phyloP scores from a whole-genome alignment of 2,329 filamentous ascomycete genomes.

The Tolypocladium tundrense region DNA sequence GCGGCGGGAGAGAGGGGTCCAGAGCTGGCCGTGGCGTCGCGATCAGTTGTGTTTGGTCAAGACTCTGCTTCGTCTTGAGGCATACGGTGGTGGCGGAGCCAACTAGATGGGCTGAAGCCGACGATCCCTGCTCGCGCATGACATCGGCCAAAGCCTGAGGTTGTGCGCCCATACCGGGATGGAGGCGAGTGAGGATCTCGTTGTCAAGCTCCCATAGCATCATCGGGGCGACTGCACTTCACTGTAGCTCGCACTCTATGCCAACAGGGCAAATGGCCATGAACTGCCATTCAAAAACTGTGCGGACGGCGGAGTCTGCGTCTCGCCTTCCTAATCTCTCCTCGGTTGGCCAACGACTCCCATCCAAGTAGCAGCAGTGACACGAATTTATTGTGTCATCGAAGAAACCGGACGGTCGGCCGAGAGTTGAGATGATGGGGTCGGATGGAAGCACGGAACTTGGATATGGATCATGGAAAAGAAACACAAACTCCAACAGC shows the following conservation, averaged over 20 bases:
- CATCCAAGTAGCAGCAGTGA: no score
- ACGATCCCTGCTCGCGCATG: not conserved
- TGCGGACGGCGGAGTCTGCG: not conserved
- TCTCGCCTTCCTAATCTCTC: not conserved
- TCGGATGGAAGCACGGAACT: not conserved
- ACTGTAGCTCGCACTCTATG: no score
- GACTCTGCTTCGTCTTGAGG: not conserved
- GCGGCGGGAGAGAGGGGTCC: no score
- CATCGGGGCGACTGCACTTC: no score
- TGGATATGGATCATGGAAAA: not conserved
- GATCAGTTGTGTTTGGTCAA: not conserved
- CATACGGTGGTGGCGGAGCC: not conserved
- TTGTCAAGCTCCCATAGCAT: no score
- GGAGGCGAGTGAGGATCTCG: no score
- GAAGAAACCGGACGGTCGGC: not conserved
- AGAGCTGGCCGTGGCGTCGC: no score
- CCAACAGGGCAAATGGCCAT: not conserved
- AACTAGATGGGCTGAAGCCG: not conserved
- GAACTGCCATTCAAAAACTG: not conserved
- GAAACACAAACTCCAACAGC: not conserved
- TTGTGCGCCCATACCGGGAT: no score
- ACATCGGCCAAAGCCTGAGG: not conserved
- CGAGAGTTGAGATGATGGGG: not conserved
- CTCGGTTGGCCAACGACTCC: not conserved
- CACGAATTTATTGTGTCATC: not conserved